Percentiles rank a stretch among this genome's conserved stretches.
phyloP scores from a whole-genome alignment of 2,329 filamentous ascomycete genomes.

The Ophiostoma populinum region DNA sequence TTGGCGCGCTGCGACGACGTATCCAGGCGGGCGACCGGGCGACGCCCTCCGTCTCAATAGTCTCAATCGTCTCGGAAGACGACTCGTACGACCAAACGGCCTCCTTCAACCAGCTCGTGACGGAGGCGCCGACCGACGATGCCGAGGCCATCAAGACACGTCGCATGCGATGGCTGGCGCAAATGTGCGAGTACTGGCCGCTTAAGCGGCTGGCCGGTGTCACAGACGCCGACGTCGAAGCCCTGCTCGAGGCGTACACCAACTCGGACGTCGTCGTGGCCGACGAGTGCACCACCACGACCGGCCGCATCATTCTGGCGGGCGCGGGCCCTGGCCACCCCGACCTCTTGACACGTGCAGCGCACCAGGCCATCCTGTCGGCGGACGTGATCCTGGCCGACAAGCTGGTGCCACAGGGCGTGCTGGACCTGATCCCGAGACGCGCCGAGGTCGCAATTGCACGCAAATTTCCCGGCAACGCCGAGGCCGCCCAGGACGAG shows the following conservation, averaged over 20 bases:
- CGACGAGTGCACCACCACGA: too few relatives aligned
- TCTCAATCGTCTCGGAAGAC: constrained; percentile 14
- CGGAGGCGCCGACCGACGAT: constrained; percentile 32
- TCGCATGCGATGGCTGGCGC: constrained; percentile 80
- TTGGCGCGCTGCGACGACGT: constrained; percentile 55
- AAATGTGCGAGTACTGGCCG: constrained; percentile 98
- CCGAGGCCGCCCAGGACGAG: constrained; percentile 82
- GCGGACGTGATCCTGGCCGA: constrained; percentile 72
- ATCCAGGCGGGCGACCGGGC: constrained; percentile 30
- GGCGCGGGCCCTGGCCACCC: constrained; percentile 89
- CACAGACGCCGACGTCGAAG: constrained; percentile 60
- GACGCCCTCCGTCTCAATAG: constrained; percentile 14
- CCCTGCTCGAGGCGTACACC: constrained; percentile 55
- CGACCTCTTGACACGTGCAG: constrained; percentile 71
- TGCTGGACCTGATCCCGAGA: constrained; percentile 79
- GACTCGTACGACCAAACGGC: constrained; percentile 60
- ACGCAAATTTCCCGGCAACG: constrained; percentile 94
- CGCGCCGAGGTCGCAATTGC: constrained; percentile 82
- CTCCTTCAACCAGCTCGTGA: constrained; percentile 67
- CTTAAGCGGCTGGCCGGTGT: constrained; percentile 65
- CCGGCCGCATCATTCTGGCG: constrained; percentile 67
- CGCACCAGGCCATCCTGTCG: constrained; percentile 54
- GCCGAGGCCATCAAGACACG: constrained; percentile 43
- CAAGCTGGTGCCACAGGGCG: constrained; percentile 69
- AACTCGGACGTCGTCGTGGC: too few relatives aligned